Evolutionary conservation across 176 grass and related monocot genomes (phyloP).

Genomic region (Alopecurus myosuroides): DNA sequence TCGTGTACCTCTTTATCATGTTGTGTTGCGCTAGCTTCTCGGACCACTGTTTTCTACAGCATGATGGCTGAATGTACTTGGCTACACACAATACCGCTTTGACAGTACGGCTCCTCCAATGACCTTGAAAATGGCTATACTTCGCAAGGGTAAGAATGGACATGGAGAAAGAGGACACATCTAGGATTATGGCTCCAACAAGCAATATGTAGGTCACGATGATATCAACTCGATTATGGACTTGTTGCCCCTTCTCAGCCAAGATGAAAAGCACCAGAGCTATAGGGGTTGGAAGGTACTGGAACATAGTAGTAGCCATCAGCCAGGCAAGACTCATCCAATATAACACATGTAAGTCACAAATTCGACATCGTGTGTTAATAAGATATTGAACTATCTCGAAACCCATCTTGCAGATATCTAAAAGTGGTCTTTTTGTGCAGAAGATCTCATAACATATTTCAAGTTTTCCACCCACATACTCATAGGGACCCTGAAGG

Average conservation of each 20-base stretch:
- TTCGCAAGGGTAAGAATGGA: not conserved
- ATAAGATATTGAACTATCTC: too few relatives aligned
- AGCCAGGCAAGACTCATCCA: not conserved
- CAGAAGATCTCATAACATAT: not conserved
- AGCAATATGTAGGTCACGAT: constrained; percentile 5
- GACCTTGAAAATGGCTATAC: fast-evolving
- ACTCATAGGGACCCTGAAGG: not conserved
- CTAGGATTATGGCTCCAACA: not conserved
- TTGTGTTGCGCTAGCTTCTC: not conserved
- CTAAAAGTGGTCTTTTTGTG: not conserved
- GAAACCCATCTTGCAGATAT: not conserved
- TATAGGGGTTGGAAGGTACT: not conserved
- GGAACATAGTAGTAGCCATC: not conserved
- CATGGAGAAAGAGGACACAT: not conserved
- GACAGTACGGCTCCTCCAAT: not conserved
- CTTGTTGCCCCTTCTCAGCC: not conserved
- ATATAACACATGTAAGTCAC: too few relatives aligned
- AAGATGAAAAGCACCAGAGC: not conserved
- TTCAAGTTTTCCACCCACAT: not conserved
- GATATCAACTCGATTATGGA: not conserved
- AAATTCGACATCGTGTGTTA: too few relatives aligned
- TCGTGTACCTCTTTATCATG: not conserved
- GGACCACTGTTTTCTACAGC: not conserved
- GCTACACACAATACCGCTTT: not conserved
- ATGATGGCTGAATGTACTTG: not conserved